phyloP scores from a whole-genome alignment of 352 stramenopile genomes.

The Phytopythium chamaehyphon region DNA sequence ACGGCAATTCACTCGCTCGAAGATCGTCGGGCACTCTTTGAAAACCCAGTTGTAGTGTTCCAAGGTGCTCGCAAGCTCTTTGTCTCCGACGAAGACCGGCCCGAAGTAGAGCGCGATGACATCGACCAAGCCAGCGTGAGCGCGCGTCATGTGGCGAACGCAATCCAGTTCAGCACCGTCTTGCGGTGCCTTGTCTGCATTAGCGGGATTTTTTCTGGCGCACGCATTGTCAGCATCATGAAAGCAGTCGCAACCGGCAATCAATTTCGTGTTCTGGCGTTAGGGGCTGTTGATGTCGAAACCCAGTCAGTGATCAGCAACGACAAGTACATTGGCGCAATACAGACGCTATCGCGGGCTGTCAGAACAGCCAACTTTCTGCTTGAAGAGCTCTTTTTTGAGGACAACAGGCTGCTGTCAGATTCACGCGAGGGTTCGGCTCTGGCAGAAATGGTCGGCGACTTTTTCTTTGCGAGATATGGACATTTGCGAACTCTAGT shows the following conservation, averaged over 20 bases:
- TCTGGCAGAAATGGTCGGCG: conserved; percentile 42
- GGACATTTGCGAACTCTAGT: conserved; percentile 43
- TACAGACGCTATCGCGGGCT: conserved; percentile 28
- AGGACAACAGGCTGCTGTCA: conserved; percentile 37
- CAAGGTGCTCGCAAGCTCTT: background rate
- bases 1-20: conserved; percentile 19
- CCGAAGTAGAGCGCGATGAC: background rate
- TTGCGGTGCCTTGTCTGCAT: conserved; percentile 38
- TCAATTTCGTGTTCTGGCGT: conserved; percentile 35
- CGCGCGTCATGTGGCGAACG: conserved; percentile 33
- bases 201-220: conserved; percentile 25
- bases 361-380: conserved; percentile 54
- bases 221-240: conserved; percentile 26
- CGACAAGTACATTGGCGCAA: conserved; percentile 6
- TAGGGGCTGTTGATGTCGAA: conserved; percentile 25
- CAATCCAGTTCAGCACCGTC: conserved; percentile 37
- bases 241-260: conserved; percentile 35
- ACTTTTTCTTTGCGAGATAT: conserved; percentile 79
- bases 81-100: background rate
- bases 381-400: conserved; percentile 57
- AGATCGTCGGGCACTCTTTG: conserved; percentile 48
- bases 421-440: conserved; percentile 19
- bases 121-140: conserved; percentile 1
- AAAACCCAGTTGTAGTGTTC: conserved; percentile 39
- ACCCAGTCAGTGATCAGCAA: too few species aligned